Evolutionary conservation across 1,284 basidiomycete species (phyloP), one percentile per base, ranked within the genome.

Genomic region (Ustilago vetiveriae): DNA sequence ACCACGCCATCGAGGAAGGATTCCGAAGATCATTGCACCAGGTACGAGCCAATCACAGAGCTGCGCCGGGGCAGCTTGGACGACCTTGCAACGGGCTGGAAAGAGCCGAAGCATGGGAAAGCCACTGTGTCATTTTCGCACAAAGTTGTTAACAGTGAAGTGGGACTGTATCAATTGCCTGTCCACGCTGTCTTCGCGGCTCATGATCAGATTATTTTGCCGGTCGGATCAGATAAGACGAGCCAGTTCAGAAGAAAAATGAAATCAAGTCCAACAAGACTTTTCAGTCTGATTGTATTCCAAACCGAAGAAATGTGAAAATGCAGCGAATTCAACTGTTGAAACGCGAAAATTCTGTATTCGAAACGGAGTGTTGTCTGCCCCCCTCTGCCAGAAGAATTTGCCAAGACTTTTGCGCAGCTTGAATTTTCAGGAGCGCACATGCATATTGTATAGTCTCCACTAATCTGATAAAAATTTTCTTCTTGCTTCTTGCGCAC

Each of bases 401-500:
- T 44, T 57, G 55, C 55, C 55, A 57, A 57, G 55, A 57, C 38
- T n/a, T 27, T 43, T 17, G 43, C 23, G 38, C 42, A 10, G 35
- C 17, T 41, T 52, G 41, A 52, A 38, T n/a, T 32, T 21, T 16
- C 17, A 32, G 21, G 14, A 14, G 22, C 42, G 42, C 42, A n/a
- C n/a, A n/a, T n/a, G n/a, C n/a, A n/a, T n/a, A n/a, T n/a, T n/a
- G n/a, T n/a, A n/a, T n/a, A n/a, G n/a, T n/a, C n/a, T n/a, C n/a
- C n/a, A n/a, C n/a, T n/a, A 48, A 63, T 55, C 51, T 50, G 52
- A 64, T 56, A 57, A 64, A 43, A 29, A n/a, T n/a, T n/a, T n/a
- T n/a, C n/a, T n/a, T n/a, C n/a, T n/a, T n/a, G n/a, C n/a, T n/a
- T n/a, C n/a, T n/a, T n/a, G n/a, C n/a, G n/a, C n/a, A n/a, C n/a